Evolutionary conservation across 2,329 filamentous ascomycete species (phyloP), one percentile per base, ranked within the genome.

Genomic region (Sporothrix curviconia): DNA sequence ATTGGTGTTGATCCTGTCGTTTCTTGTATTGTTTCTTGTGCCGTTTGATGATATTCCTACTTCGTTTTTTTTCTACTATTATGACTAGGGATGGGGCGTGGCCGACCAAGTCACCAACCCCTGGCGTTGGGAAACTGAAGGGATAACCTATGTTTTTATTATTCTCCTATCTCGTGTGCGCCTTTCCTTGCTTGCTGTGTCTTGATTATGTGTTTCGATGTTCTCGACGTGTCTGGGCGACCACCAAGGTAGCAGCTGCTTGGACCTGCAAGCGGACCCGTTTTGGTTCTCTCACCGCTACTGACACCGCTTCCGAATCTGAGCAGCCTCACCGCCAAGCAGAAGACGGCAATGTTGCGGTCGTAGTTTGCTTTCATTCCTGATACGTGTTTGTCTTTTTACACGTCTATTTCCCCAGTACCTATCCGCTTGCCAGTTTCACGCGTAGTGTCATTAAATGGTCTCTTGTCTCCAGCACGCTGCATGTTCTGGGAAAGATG

Each of bases 51-150:
- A 12, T 28, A 4, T 34, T 24, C 34, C 22, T 40, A 9, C 14
- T 36, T 43, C n/a, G 22, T 25, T 22, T 53, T 15, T 25, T 32
- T 34, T 12, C 17, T 54, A 32, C 28, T 46, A 25, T 47, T 22
- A 47, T 55, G 40, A 39, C 30, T 28, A 47, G 53, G 42, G 40
- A 46, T 15, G 42, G 32, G 15, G 30, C 19, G 9, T 50, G 43
- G 46, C 17, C 15, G 22, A 39, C 32, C 8, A 7, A 32, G 11
- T 24, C 43, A 32, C 28, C 36, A 32, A n/a, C 44, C 43, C 37
- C 43, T 51, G 57, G 57, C 57, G 57, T 59, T 59, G 51, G 57
- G 52, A 59, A 51, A 40, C 28, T 42, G 51, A 49, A 49, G 43
- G 54, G 24, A 19, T 47, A 34, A 32, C 28, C n/a, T 36, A 7